phyloP scores from a whole-genome alignment of 345 rosid species.

The Jatropha curcas region DNA sequence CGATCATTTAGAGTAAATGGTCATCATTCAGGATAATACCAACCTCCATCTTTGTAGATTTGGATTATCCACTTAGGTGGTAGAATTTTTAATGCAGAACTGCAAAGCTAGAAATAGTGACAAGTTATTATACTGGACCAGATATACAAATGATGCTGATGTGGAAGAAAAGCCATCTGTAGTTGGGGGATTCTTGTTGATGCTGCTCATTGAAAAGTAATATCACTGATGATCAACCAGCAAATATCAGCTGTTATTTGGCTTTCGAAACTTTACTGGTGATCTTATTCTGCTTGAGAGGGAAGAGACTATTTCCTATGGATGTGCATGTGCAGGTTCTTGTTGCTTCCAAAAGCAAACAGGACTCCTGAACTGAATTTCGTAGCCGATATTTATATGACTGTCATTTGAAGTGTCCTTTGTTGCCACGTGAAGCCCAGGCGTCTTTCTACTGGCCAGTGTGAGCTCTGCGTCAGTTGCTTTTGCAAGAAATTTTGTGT shows the following conservation, averaged over 20 bases:
- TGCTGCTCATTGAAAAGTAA: not conserved
- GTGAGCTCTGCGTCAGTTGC: conserved; percentile 9
- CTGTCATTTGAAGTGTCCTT: conserved; percentile 22
- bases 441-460: not conserved
- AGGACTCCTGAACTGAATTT: conserved; percentile 11
- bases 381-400: conserved; percentile 5
- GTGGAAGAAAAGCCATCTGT: conserved; percentile 14
- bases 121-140: not conserved
- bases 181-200: conserved; percentile 16
- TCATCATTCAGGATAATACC: conserved; percentile 11
- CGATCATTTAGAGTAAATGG: conserved; percentile 14
- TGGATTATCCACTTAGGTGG: conserved; percentile 9
- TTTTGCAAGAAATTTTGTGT: conserved; percentile 17
- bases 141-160: not conserved
- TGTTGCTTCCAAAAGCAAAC: conserved; percentile 12
- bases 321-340: conserved; percentile 4
- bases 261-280: not conserved
- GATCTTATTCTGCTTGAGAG: not conserved
- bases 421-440: conserved; percentile 7
- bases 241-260: conserved; percentile 6
- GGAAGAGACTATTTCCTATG: not conserved
- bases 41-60: conserved; percentile 16
- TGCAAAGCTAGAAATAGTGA: conserved; percentile 1
- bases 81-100: not conserved
- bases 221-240: not conserved